Base-by-base conservation (phyloP, 306 rosid species). In the Fragaria vesca region DNA sequence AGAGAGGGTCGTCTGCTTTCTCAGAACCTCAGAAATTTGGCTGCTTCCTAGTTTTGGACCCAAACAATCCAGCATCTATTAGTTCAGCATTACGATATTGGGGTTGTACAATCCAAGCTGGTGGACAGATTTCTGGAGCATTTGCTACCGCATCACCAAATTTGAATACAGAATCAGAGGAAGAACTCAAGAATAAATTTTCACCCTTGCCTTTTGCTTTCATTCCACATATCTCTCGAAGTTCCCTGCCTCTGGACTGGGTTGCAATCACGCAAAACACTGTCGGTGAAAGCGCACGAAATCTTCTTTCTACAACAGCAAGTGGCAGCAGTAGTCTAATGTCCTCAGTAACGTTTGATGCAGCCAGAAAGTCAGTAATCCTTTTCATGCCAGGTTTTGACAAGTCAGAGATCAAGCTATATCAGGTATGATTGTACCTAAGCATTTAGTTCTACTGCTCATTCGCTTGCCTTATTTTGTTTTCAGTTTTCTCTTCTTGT, bases 61-160 rank as follows among this genome's bases (percentile, higher is more conserved):
- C 97, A 6, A 85, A 83, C 77, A 86, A 82, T 81, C 90, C 86
- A 34, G 84, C 84, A 72, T 91, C 96, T 6, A 81, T 91, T 38
- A 78, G 77, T 76, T 87, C 93, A 73, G 99, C 99, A 6, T 80
- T 86, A 72, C 91, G 97, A 52, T 93, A 95, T 75, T 95, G 99
- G 99, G 99, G 99, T 38, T 91, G 97, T 80, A 74, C 91, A 20
- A 88, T 95, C 81, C 98, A 95, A 88, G 91, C 98, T 63, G 97
- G 97, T 76, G 88, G 91, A 81, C 92, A 81, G 80, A 87, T 88
- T 80, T 91, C 92, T 12, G 97, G 97, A 52, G 97, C 97, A 63
- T 80, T 95, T 71, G 93, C 89, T 5, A 55, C 86, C 65, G 66
- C 82, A 66, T 78, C 97, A 78, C 76, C 77, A 66, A 66, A 72